Evolutionary conservation across 2,329 filamentous ascomycete genomes (phyloP).

Genomic region (Epichloe amarillans): DNA sequence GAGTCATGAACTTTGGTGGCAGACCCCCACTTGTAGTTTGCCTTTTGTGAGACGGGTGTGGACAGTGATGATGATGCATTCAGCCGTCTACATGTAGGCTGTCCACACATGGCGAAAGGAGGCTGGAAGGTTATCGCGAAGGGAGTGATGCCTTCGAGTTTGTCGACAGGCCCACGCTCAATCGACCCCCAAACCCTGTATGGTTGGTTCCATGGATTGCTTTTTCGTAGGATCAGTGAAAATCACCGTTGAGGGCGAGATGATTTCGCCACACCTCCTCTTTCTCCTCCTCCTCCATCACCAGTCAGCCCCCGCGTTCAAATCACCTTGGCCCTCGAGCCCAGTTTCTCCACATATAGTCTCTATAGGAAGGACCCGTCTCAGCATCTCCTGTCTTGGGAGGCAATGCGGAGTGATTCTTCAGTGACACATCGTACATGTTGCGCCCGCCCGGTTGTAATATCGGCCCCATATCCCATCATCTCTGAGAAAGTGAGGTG

Average conservation of each 20-base stretch:
- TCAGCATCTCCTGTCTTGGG: not conserved
- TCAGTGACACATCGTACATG: not conserved
- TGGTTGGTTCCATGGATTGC: not conserved
- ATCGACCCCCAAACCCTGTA: not conserved
- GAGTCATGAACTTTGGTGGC: not conserved
- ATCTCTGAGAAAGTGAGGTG: not conserved
- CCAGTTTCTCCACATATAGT: not conserved
- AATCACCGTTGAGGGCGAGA: not conserved
- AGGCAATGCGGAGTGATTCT: not conserved
- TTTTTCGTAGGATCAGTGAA: not conserved
- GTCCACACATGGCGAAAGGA: no score
- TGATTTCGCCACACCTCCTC: not conserved
- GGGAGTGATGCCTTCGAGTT: not conserved
- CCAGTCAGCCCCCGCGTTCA: not conserved
- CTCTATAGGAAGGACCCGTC: not conserved
- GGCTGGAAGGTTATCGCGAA: no score
- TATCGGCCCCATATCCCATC: not conserved
- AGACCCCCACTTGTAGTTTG: not conserved
- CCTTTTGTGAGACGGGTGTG: not conserved
- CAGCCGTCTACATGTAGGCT: no score
- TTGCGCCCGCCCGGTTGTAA: no score
- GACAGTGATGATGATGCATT: no score
- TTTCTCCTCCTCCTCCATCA: not conserved
- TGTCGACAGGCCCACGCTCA: not conserved
- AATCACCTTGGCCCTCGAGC: not conserved